Evolutionary conservation across 176 grass and related monocot species (phyloP), one percentile per base, ranked within the genome.

Genomic region (Secale cereale): DNA sequence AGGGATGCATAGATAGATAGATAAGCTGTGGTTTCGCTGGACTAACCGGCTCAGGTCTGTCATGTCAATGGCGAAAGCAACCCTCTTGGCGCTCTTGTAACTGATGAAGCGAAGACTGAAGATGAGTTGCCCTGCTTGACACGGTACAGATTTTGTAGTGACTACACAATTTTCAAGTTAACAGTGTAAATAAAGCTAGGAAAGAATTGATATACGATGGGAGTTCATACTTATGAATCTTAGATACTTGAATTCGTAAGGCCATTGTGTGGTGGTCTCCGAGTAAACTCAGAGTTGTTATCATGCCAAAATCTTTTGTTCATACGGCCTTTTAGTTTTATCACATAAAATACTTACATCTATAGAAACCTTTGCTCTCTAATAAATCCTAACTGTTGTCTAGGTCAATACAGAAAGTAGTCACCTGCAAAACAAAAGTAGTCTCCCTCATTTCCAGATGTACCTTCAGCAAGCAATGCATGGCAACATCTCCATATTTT

Each of bases 21-120:
- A 81, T 15, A 59, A 29, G 80, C 63, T 81, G 82, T 52, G 31
- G 62, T 78, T 65, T 14, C 65, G 9, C 26, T 74, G 45, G 65
- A 91, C 91, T 70, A 83, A 99, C 97, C 91, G 30, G 66, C 87
- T 92, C 78, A 99, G 66, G 65, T 94, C 82, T 64, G 88, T 89
- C 91, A 99, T 79, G 67, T 94, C 90, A 11, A 96, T 76, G 48
- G 67, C 88, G 75, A 99, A 61, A 80, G 40, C 78, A 70, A 92
- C 19, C 66, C 87, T 99, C 86, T 78, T 88, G 54, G 81, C 70
- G 5, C 64, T 91, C 65, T 79, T 91, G 85, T 92, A 89, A 77
- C 87, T 91, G n/a, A 94, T 80, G 82, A 96, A 97, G 64, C 90
- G 63, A 31, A 94, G 75, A 32, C 43, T 63, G 46, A 96, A 86